Percentiles rank a stretch among this genome's conserved stretches.
Conservation (phyloP, 331 rosid species). For the Stylosanthes scabra region DNA sequence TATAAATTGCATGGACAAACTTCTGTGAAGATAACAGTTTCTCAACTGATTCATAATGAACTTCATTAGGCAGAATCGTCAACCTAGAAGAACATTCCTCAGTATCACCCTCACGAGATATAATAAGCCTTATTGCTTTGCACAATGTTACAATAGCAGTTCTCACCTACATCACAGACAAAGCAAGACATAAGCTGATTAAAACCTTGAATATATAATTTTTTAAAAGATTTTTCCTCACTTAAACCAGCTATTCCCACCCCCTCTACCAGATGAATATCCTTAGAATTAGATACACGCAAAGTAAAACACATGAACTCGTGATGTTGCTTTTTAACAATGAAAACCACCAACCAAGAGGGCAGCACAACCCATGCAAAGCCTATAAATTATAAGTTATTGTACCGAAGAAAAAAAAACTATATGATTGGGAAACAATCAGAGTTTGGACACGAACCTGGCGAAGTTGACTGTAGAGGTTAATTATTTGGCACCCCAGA, state of each 20-base stretch:
- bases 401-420: not conserved
- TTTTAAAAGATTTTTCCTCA: not conserved
- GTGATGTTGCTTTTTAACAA: not conserved
- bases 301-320: not conserved
- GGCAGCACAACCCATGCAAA: conserved; percentile 25
- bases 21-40: conserved; percentile 64
- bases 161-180: conserved; percentile 69
- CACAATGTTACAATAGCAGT: conserved; percentile 72
- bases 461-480: conserved; percentile 84
- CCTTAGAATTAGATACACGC: conserved; percentile 30
- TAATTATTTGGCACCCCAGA: conserved; percentile 73
- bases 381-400: conserved; percentile 11
- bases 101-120: conserved; percentile 40
- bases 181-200: conserved; percentile 28
- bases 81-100: conserved; percentile 54
- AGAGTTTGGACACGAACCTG: conserved; percentile 67
- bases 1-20: conserved; percentile 59
- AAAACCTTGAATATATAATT: conserved; percentile 12
- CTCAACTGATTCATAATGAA: conserved; percentile 68
- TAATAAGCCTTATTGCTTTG: conserved; percentile 71
- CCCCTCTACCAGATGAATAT: conserved; percentile 16
- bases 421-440: conserved; percentile 25
- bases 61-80: conserved; percentile 53
- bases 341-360: conserved; percentile 19
- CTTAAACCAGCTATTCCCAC: conserved; percentile 20